Evolutionary conservation across 805 yeast genomes (phyloP), one percentile per base, ranked within the genome.

Genomic region (Cyberlindnera mrakii): DNA sequence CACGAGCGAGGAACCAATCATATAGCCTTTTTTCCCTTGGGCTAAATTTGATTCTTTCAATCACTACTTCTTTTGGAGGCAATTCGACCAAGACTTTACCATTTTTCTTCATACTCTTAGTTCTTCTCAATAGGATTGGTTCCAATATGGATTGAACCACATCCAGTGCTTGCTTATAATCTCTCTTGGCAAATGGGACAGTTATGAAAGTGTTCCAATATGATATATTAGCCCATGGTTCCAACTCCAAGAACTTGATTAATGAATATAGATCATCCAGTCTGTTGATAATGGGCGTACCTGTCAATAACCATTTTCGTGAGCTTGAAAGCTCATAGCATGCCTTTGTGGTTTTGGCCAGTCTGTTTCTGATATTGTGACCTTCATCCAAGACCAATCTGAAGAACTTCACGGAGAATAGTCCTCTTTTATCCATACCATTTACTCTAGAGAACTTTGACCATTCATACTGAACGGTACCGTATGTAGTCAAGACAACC

Each of bases 151-250:
- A 78, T 55, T 85, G 87, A n/a, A 91, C 85, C 5, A 89, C 83
- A 50, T 80, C 84, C 55, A 90, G 71, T 0, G 97, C 91, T 49
- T 80, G 80, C 6, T 76, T 70, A 18, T 83, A 72, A 27, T 82
- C 76, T 50, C 78, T 80, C 40, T 78, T 80, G 53, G 86, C 93
- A 63, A 87, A 90, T 0, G 96, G 96, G 11, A 72, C 63, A 0
- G 96, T 82, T 25, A 91, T 77, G 58, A 89, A 89, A 14, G 87
- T 78, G 51, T 82, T 83, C 98, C 98, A 91, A 49, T 84, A 82
- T 1, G 86, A 72, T 43, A 85, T 80, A 52, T 84, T 83, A 33
- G 81, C 71, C 97, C 97, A 91, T 1, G 98, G 98, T 52, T 85
- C 87, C n/a, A 90, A 63, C 35, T 79, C 71, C 38, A 91, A 64